A percentile compares a stretch with the other conserved stretches of the same genome.
Conservation (phyloP, 192 early-diverging fungal species). For the Phlyctochytrium arcticum region DNA sequence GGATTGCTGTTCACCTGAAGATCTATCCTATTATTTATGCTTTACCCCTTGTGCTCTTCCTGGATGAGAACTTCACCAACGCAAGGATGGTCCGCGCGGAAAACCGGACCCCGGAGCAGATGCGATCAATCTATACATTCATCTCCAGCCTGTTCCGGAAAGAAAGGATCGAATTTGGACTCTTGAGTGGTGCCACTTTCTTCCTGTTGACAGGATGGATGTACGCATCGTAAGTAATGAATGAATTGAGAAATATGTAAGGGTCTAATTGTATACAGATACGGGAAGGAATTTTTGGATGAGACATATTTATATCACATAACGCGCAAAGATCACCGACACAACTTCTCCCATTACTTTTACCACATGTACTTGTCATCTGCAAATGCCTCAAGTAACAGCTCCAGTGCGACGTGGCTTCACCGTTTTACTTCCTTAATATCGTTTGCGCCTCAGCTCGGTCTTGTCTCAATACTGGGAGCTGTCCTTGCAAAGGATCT, state of each 20-base stretch:
- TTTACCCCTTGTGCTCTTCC: conserved; percentile 65
- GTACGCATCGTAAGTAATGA: conserved; percentile 28
- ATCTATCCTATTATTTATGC: conserved; percentile 97
- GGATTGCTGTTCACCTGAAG: conserved; percentile 93
- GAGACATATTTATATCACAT: conserved; percentile 94
- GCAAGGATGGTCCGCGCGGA: too few relatives aligned
- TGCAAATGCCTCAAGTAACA: conserved; percentile 29
- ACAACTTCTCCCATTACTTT: conserved; percentile 98
- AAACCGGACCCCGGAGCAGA: not conserved
- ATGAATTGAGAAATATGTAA: conserved; percentile 57
- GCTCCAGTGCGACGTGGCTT: conserved; percentile 31
- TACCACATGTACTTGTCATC: conserved; percentile 84
- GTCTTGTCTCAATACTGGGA: conserved; percentile 61
- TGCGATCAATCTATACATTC: not conserved
- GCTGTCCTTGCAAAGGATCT: conserved; percentile 61
- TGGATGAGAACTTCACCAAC: not conserved
- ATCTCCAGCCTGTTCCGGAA: conserved; percentile 18
- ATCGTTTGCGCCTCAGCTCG: conserved; percentile 82
- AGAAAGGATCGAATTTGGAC: conserved; percentile 36
- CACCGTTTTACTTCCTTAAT: conserved; percentile 47
- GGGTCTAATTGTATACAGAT: conserved; percentile 76
- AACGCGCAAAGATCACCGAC: conserved; percentile 93
- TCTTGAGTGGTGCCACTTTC: conserved; percentile 36
- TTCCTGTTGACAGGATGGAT: conserved; percentile 28
- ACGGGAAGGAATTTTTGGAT: conserved; percentile 81